Conservation (phyloP, 306 rosid genomes). For the Begonia masoniana region DNA sequence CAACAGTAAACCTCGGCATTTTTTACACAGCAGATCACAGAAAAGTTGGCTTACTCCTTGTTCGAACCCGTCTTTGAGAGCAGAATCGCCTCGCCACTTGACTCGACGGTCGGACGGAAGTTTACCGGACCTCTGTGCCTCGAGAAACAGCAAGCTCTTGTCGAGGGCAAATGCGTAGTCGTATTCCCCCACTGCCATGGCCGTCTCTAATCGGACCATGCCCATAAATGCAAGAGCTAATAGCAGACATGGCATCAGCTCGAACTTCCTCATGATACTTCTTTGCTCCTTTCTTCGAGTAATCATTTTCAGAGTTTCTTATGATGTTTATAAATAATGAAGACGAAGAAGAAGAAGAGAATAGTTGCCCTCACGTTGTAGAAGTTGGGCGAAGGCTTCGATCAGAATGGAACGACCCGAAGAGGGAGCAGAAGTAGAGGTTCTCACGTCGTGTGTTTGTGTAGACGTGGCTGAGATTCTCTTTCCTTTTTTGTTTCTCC, state of each 20-base stretch:
- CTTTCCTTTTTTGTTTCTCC: no score
- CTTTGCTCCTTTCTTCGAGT: not conserved
- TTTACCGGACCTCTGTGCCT: slow-evolving; percentile 80
- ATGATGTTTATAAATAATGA: not conserved
- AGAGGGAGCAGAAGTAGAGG: not conserved
- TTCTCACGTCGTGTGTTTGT: slow-evolving; percentile 22
- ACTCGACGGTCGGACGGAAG: slow-evolving; percentile 35
- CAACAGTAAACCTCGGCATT: not conserved
- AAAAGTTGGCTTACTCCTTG: slow-evolving; percentile 39
- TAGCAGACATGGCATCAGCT: slow-evolving; percentile 4
- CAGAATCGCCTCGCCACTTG: slow-evolving; percentile 76
- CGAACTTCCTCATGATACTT: slow-evolving; percentile 21
- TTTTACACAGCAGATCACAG: not conserved
- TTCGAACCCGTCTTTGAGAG: slow-evolving; percentile 54
- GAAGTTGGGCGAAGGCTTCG: slow-evolving; percentile 3
- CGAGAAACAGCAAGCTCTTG: slow-evolving; percentile 61
- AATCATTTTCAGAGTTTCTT: not conserved
- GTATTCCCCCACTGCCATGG: slow-evolving; percentile 13
- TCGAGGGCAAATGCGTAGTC: slow-evolving; percentile 67
- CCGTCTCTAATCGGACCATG: slow-evolving; percentile 11
- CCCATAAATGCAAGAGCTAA: slow-evolving; percentile 14
- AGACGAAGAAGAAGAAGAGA: slow-evolving; percentile 1
- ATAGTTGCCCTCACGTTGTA: slow-evolving; percentile 15
- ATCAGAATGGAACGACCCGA: not conserved
- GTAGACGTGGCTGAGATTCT: slow-evolving; percentile 1